These are phyloP conservation scores for Saturnispora kantuleensis DNA, from an alignment of 805 yeast species.

Conservation along the genomic window DNA sequence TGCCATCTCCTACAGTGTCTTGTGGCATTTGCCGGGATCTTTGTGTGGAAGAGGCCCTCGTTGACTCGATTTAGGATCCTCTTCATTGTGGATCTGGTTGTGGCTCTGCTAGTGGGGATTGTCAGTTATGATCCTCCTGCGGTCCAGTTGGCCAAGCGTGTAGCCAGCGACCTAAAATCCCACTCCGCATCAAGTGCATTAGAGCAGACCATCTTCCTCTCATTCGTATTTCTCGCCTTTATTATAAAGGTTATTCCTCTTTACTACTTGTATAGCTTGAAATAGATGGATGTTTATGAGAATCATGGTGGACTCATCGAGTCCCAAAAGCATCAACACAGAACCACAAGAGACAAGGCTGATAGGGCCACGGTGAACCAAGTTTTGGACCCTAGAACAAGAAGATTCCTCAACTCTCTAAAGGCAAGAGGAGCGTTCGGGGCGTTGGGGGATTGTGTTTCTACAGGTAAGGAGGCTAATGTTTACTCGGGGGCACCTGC, in stretches of 20 bases:
- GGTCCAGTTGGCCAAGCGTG: not conserved
- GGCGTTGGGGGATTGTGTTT: constrained; percentile 83
- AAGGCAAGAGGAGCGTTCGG: constrained; percentile 77
- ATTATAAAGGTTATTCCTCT: constrained; percentile 4
- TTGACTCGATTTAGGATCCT: constrained; percentile 1
- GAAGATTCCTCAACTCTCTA: constrained; percentile 70
- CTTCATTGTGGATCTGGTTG: constrained; percentile 2
- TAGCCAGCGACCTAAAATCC: not conserved
- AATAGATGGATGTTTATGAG: constrained; percentile 1
- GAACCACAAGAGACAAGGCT: constrained; percentile 68
- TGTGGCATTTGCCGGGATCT: constrained; percentile 2
- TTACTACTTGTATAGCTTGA: constrained; percentile 5
- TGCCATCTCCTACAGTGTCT: constrained; percentile 5
- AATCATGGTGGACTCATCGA: constrained; percentile 5
- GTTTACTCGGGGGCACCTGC: constrained; percentile 62
- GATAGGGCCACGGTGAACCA: constrained; percentile 96
- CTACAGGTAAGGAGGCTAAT: constrained; percentile 98
- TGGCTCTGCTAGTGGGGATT: constrained; percentile 2
- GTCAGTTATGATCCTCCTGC: constrained; percentile 8
- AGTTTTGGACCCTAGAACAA: constrained; percentile 90
- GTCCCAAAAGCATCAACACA: constrained; percentile 26
- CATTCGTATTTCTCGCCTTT: constrained; percentile 6
- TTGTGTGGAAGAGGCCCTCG: not conserved
- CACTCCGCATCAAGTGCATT: constrained; percentile 7
- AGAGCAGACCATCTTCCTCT: constrained; percentile 5